Conservation (phyloP, 1,284 basidiomycete species). For the Irpex lacteus region DNA sequence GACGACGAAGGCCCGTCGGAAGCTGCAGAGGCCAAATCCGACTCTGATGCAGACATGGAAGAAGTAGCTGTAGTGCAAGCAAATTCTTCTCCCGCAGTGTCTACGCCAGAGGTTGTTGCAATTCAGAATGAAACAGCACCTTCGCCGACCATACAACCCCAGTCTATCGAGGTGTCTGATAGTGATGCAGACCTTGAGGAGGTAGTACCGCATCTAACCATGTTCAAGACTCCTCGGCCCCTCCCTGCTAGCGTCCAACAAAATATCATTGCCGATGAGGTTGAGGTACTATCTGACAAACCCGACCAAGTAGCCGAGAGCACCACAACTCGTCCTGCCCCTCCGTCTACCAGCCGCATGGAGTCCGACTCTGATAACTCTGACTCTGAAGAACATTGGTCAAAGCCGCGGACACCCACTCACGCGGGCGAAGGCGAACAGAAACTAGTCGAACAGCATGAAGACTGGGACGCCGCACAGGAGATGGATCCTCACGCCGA, state of each 20-base stretch:
- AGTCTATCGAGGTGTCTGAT: neutral
- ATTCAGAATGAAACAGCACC: neutral
- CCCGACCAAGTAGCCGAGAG: too few relatives aligned
- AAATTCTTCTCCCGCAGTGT: constrained; percentile 2
- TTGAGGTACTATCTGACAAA: neutral
- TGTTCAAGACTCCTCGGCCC: neutral
- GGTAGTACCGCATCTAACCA: neutral
- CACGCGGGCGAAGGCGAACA: constrained; percentile 15
- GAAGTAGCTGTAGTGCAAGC: constrained; percentile 20
- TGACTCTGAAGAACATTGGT: constrained; percentile 40
- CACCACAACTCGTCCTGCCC: too few relatives aligned
- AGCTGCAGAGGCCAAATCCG: neutral
- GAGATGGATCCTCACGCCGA: constrained; percentile 84
- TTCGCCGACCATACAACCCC: neutral
- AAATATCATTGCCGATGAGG: neutral
- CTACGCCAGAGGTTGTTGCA: neutral
- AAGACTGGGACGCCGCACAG: constrained; percentile 63
- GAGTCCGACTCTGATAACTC: constrained; percentile 16
- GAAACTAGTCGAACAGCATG: constrained; percentile 25
- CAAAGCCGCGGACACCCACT: constrained; percentile 37
- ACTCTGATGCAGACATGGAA: constrained; percentile 34
- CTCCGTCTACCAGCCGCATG: too few relatives aligned
- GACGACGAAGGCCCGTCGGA: neutral
- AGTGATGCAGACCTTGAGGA: neutral
- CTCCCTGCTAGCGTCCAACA: neutral